A percentile compares a stretch with the other conserved stretches of the same genome.
These are phyloP conservation scores for Trypanosoma congolense DNA, from an alignment of 208 protist species.

Conservation along the genomic window DNA sequence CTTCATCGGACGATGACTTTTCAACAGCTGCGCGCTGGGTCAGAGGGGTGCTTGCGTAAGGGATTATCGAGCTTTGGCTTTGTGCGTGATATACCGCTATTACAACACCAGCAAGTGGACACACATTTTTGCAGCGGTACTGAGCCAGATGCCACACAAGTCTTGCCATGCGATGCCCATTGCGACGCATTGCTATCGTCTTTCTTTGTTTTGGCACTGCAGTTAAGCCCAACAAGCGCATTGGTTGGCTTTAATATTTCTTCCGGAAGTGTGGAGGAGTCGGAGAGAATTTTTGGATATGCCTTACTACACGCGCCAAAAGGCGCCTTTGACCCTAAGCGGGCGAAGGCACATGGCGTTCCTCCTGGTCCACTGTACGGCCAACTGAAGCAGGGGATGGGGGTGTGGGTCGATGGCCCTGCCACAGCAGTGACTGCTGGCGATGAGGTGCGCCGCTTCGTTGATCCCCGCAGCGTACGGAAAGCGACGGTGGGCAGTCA, in stretches of 20 bases:
- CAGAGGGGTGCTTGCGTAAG: too few relatives aligned
- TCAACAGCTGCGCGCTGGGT: slow-evolving; percentile 28
- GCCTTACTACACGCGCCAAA: slow-evolving; percentile 48
- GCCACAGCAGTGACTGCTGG: neutral
- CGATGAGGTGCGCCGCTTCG: slow-evolving; percentile 4
- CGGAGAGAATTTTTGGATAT: slow-evolving; percentile 45
- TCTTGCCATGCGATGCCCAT: too few relatives aligned
- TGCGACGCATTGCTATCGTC: neutral
- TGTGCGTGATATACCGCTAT: slow-evolving; percentile 19
- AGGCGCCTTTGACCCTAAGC: slow-evolving; percentile 40
- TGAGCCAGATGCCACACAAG: too few relatives aligned
- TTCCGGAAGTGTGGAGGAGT: neutral
- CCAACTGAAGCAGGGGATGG: slow-evolving; percentile 52
- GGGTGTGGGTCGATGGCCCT: slow-evolving; percentile 29
- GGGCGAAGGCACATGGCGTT: slow-evolving; percentile 56
- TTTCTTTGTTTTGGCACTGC: slow-evolving; percentile 19
- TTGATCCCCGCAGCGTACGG: slow-evolving; percentile 60
- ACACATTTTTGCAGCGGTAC: too few relatives aligned
- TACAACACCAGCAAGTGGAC: too few relatives aligned
- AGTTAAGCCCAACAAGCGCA: slow-evolving; percentile 22
- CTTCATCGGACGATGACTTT: slow-evolving; percentile 62
- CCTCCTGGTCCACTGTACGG: slow-evolving; percentile 62
- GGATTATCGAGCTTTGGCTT: too few relatives aligned
- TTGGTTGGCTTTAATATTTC: slow-evolving; percentile 20
- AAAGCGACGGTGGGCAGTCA: slow-evolving; percentile 43